Conservation (phyloP, 2,329 filamentous ascomycete species). For the Botrytis elliptica region DNA sequence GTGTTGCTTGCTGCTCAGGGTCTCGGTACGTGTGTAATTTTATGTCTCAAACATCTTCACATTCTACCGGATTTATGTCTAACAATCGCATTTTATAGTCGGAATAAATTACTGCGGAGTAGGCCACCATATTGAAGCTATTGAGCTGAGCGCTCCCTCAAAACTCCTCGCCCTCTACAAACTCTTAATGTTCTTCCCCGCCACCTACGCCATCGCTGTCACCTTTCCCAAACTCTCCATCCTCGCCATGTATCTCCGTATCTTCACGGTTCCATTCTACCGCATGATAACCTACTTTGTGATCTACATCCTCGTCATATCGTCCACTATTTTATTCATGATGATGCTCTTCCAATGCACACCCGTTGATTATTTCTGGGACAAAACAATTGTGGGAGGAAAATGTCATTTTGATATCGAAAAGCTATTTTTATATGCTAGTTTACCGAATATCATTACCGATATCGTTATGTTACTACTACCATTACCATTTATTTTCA, state of each 20-base stretch:
- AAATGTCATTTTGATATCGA: constrained; percentile 23
- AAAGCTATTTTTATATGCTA: constrained; percentile 46
- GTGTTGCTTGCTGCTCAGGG: constrained; percentile 14
- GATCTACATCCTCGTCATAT: constrained; percentile 15
- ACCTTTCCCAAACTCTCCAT: constrained; percentile 26
- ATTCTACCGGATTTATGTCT: not conserved
- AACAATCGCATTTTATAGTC: constrained; percentile 6
- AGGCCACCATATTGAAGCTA: constrained; percentile 14
- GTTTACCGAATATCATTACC: constrained; percentile 44
- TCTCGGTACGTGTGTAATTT: constrained; percentile 11
- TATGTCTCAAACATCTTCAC: not conserved
- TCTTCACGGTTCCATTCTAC: constrained; percentile 23
- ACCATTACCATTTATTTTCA: constrained; percentile 39
- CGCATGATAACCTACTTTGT: constrained; percentile 23
- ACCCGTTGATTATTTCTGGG: constrained; percentile 26
- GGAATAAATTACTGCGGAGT: constrained; percentile 20
- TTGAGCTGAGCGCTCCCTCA: not conserved
- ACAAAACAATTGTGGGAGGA: constrained; percentile 24
- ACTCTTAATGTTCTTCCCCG: constrained; percentile 17
- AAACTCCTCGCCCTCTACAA: constrained; percentile 1
- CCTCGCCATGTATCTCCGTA: constrained; percentile 25
- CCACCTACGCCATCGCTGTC: constrained; percentile 21
- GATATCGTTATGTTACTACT: constrained; percentile 42
- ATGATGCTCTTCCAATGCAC: constrained; percentile 26
- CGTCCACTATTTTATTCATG: constrained; percentile 16